Evolutionary conservation across 768 basidiomycete species (phyloP), one percentile per base, ranked within the genome.

Genomic region (Russula sp.): DNA sequence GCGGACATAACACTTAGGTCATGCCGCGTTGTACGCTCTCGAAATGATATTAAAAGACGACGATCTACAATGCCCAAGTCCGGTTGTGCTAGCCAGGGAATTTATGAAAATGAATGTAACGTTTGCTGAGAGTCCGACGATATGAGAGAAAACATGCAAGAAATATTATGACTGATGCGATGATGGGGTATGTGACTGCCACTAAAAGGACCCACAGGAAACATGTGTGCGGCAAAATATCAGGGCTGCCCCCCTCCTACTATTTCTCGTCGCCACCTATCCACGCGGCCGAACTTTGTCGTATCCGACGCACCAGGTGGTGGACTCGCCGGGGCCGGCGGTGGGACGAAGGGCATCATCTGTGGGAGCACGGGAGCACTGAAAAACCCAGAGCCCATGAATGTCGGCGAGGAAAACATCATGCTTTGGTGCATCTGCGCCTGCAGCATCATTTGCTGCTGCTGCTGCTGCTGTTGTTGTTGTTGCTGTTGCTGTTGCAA

Each of bases 181-280:
- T 10, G 39, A 22, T 6, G 45, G 39, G 45, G 45, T 47, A 47
- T 20, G n/a, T 47, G 0, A 5, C n/a, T 50, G 14, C 6, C 27
- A 20, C 27, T 27, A 40, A 50, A 50, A 40, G 45, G 7, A 42
- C 27, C 27, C 27, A 27, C 27, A 16, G 10, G 37, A 50, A 40
- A 49, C 8, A 42, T 18, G 11, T 55, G 35, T 4, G 10, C 31
- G 32, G 18, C 49, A 49, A 3, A 20, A 18, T 16, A 67, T 63
- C 58, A 73, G 44, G 65, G 70, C 61, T 83, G 78, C n/a, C 47
- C 47, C 45, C 85, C 86, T 67, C 88, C 88, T 11, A 87, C 83
- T 50, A 93, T 88, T 68, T 89, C 84, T 65, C 81, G 84, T 66
- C 91, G 83, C 91, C 91, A 93, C 64, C 82, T 82, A 72, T 93